phyloP scores from a whole-genome alignment of 78 protist species.

The Bodo saltans region DNA sequence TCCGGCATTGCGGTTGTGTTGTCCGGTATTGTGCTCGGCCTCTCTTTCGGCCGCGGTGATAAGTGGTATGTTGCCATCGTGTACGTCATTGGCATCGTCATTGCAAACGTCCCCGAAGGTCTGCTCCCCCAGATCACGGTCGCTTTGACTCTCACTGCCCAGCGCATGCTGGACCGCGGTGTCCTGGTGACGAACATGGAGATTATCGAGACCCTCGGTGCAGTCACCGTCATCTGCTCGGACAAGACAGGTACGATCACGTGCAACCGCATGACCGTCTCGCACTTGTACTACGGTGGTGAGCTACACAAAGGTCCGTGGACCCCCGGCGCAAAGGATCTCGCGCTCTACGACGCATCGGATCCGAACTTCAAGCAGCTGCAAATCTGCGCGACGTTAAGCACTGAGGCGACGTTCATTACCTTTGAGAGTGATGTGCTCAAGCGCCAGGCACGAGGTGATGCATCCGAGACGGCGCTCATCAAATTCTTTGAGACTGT shows the following conservation, averaged over 20 bases:
- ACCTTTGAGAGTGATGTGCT: constrained; percentile 5
- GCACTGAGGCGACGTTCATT: constrained; percentile 15
- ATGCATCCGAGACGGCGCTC: constrained; percentile 26
- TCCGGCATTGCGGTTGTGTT: constrained; percentile 14
- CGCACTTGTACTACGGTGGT: constrained; percentile 18
- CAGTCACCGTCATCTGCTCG: constrained; percentile 44
- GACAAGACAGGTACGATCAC: constrained; percentile 80
- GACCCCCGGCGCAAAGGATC: constrained; percentile 11
- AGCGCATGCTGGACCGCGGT: constrained; percentile 36
- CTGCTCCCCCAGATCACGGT: constrained; percentile 65
- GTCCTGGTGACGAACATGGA: constrained; percentile 62
- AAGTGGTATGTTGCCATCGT: constrained; percentile 7
- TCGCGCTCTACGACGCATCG: not conserved
- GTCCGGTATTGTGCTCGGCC: not conserved
- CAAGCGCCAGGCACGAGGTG: constrained; percentile 11
- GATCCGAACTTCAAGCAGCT: constrained; percentile 4
- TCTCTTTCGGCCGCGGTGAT: not conserved
- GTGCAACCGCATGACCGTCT: constrained; percentile 64
- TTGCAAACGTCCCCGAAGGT: constrained; percentile 77
- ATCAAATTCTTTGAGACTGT: constrained; percentile 16
- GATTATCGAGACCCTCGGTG: constrained; percentile 66
- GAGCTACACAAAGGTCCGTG: not conserved
- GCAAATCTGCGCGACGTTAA: not conserved
- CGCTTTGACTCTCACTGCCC: constrained; percentile 36
- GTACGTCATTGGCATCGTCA: constrained; percentile 57